These are phyloP conservation scores for Cryptosporidium parvum DNA, from an alignment of 169 alveolate species.

Conservation along the genomic window DNA sequence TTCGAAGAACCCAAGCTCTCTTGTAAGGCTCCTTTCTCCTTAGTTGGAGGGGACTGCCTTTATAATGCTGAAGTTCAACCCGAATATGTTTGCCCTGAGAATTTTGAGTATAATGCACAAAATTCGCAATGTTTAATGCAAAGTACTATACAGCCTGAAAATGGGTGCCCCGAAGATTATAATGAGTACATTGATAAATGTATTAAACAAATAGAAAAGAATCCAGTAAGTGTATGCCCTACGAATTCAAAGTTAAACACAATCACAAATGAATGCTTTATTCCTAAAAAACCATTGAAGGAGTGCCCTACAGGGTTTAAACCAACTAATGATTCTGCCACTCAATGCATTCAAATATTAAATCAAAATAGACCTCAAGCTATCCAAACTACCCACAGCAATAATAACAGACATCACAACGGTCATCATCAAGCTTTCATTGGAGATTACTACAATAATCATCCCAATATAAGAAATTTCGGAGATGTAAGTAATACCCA, in stretches of 20 bases:
- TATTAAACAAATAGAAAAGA: conserved; percentile 51
- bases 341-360: conserved; percentile 22
- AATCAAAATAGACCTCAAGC: neutral
- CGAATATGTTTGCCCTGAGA: conserved; percentile 66
- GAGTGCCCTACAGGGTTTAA: conserved; percentile 74
- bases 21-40: conserved; percentile 49
- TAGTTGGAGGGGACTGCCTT: conserved; percentile 68
- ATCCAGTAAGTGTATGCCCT: conserved; percentile 66
- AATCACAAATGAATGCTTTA: conserved; percentile 61
- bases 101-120: conserved; percentile 9
- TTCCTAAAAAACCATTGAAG: conserved; percentile 35
- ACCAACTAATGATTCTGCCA: conserved; percentile 41
- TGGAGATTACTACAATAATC: neutral
- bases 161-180: conserved; percentile 63
- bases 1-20: conserved; percentile 47
- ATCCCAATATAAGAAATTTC: neutral
- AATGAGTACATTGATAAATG: conserved; percentile 64
- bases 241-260: conserved; percentile 53
- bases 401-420: neutral
- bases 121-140: conserved; percentile 22
- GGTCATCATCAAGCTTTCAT: neutral
- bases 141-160: conserved; percentile 19
- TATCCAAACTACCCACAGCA: neutral
- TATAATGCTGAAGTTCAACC: conserved; percentile 48
- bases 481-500: neutral